Evolutionary conservation across 2,329 filamentous ascomycete genomes (phyloP).

Genomic region (Geosmithia morbida): DNA sequence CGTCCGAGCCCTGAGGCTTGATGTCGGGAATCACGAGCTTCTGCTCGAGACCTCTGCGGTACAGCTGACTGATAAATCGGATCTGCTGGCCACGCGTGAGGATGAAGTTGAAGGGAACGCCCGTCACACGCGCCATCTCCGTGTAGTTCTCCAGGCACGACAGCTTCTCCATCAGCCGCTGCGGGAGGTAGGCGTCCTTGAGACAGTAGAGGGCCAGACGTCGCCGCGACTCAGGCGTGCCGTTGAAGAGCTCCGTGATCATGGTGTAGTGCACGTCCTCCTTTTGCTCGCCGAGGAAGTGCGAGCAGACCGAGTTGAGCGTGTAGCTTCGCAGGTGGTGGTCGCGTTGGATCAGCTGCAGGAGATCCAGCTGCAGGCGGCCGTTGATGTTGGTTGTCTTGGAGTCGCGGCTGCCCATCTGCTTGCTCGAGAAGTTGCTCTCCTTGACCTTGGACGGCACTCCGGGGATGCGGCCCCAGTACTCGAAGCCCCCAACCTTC

Average conservation of each 20-base stretch:
- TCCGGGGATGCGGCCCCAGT: conserved; percentile 68
- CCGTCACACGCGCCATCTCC: conserved; percentile 98
- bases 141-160: conserved; percentile 99
- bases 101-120: conserved; percentile 91
- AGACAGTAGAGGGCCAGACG: conserved; percentile 90
- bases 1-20: conserved; percentile 53
- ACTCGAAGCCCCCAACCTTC: conserved; percentile 67
- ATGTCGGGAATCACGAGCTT: conserved; percentile 89
- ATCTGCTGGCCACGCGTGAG: conserved; percentile 89
- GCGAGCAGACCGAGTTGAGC: conserved; percentile 85
- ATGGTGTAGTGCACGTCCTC: conserved; percentile 98
- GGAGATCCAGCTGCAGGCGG: conserved; percentile 76
- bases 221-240: conserved; percentile 81
- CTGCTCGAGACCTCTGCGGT: conserved; percentile 86
- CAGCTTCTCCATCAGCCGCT: conserved; percentile 89
- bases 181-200: conserved; percentile 92
- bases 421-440: conserved; percentile 89
- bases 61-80: conserved; percentile 94
- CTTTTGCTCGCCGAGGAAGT: conserved; percentile 94
- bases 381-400: conserved; percentile 93
- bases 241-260: conserved; percentile 97
- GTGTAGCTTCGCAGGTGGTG: conserved; percentile 95
- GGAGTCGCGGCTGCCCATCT: conserved; percentile 92
- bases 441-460: conserved; percentile 59
- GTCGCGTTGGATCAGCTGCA: conserved; percentile 92